A percentile compares a stretch with the other conserved stretches of the same genome.
Evolutionary conservation across 2,329 filamentous ascomycete genomes (phyloP).

Genomic region (Diaporthe sp.): DNA sequence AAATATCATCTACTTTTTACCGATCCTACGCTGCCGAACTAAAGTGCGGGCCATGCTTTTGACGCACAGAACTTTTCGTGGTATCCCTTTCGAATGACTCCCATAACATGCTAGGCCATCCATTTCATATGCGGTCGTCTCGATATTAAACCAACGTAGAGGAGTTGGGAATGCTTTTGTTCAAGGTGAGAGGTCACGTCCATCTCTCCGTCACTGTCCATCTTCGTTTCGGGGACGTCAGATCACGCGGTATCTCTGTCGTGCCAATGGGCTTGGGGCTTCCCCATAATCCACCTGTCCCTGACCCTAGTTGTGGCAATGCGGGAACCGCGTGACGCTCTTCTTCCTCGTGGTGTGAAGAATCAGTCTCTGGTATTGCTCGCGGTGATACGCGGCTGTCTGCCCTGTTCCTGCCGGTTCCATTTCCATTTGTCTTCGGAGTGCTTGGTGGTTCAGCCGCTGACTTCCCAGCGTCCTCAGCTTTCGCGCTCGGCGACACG

Average conservation of each 20-base stretch:
- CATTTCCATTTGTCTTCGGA: constrained; percentile 18
- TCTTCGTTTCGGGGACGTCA: constrained; percentile 63
- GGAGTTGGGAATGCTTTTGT: constrained; percentile 10
- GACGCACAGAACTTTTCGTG: constrained; percentile 15
- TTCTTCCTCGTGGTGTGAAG: constrained; percentile 45
- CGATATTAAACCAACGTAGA: constrained; percentile 8
- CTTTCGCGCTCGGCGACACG: constrained; percentile 44
- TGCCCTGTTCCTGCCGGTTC: background rate
- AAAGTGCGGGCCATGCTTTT: background rate
- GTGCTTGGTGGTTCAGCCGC: constrained; percentile 35
- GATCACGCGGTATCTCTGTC: constrained; percentile 62
- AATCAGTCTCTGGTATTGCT: constrained; percentile 37
- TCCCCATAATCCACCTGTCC: constrained; percentile 61
- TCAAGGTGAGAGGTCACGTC: constrained; percentile 26
- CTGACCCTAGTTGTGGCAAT: constrained; percentile 54
- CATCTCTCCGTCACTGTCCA: constrained; percentile 69
- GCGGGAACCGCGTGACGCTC: constrained; percentile 49
- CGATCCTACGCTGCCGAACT: background rate
- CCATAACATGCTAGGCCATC: constrained; percentile 27
- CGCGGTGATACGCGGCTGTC: constrained; percentile 38
- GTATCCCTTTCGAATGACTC: constrained; percentile 23
- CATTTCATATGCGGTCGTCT: constrained; percentile 28
- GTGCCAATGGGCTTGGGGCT: constrained; percentile 59
- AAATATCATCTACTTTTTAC: constrained; percentile 6
- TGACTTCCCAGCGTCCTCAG: constrained; percentile 3